A percentile compares a stretch with the other conserved stretches of the same genome.
Conservation (phyloP, 441 rosid genomes). For the Adansonia grandidieri region DNA sequence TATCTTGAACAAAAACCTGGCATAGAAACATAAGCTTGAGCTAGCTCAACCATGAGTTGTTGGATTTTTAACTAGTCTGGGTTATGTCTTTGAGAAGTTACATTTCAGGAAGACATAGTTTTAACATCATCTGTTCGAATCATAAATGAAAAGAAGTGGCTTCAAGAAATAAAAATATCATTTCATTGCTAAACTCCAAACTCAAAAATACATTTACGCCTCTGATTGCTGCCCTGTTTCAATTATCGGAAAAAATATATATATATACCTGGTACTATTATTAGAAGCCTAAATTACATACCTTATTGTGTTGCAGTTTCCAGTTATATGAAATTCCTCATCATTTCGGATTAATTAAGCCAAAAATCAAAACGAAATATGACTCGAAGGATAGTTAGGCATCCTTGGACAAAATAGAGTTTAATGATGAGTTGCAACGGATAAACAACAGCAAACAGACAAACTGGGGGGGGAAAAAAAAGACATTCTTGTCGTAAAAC, state of each 20-base stretch:
- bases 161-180: neutral
- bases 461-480: neutral
- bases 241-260: neutral
- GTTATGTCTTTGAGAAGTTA: neutral
- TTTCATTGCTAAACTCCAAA: neutral
- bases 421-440: neutral
- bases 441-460: neutral
- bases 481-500: neutral
- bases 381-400: neutral
- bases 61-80: no score
- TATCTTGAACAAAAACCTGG: neutral
- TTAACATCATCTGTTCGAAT: neutral
- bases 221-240: conserved; percentile 8
- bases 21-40: neutral
- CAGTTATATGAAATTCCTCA: neutral
- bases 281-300: neutral
- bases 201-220: neutral
- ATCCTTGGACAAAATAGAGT: neutral
- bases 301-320: neutral
- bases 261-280: neutral
- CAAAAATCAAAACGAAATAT: neutral
- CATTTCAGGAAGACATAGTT: neutral
- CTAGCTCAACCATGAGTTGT: neutral
- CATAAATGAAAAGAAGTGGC: neutral
- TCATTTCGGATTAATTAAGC: neutral